A percentile compares a stretch with the other conserved stretches of the same genome.
These are phyloP conservation scores for Termitomyces eurrhizus DNA, from an alignment of 768 basidiomycete species.

Conservation along the genomic window DNA sequence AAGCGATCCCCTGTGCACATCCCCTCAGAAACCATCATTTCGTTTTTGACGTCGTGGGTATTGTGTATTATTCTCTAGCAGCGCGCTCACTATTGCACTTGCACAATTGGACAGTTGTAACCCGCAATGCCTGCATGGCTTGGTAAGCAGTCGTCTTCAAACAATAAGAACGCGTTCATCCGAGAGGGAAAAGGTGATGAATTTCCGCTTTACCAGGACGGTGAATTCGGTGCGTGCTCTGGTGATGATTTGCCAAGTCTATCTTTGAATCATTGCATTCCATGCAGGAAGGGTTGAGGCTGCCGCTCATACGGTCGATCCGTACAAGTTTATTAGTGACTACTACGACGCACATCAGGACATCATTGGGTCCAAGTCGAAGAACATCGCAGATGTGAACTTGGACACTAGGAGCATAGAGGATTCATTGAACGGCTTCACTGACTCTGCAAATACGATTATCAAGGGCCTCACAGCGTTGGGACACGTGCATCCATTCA, in stretches of 20 bases:
- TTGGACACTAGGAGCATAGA: slow-evolving; percentile 21
- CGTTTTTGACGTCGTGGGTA: not conserved
- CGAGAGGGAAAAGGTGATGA: not conserved
- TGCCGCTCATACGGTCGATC: slow-evolving; percentile 7
- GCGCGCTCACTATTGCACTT: not conserved
- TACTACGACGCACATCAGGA: slow-evolving; percentile 21
- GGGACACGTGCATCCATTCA: slow-evolving; percentile 33
- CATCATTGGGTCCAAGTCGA: slow-evolving; percentile 7
- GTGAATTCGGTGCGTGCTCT: not conserved
- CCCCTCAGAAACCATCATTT: not conserved
- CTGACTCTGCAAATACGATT: slow-evolving; percentile 26
- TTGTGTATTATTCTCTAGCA: not conserved
- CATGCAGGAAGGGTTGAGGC: not conserved
- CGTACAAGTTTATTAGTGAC: slow-evolving; percentile 18
- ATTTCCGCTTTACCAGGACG: not conserved
- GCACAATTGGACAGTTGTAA: not conserved
- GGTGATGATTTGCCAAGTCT: not conserved
- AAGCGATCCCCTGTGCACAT: too few relatives aligned
- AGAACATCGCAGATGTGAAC: slow-evolving; percentile 13
- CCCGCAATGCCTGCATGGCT: slow-evolving; percentile 10
- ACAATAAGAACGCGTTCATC: not conserved
- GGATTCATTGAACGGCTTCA: slow-evolving; percentile 25
- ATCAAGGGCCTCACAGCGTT: slow-evolving; percentile 30
- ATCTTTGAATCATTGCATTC: not conserved
- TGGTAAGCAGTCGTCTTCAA: not conserved